Conservation (phyloP, 345 rosid genomes). For the Draba incana region DNA sequence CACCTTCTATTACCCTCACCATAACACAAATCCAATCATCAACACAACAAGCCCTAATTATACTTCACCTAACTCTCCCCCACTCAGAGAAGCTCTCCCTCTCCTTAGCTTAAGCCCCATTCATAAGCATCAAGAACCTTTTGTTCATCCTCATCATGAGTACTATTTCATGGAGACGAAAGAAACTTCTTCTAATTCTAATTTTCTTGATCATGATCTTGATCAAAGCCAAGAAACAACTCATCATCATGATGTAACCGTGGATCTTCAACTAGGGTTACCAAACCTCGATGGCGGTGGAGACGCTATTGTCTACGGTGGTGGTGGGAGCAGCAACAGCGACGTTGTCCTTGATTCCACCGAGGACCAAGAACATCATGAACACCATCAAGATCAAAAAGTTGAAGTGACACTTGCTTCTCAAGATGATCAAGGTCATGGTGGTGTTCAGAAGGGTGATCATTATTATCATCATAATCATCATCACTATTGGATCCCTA, state of each 20-base stretch:
- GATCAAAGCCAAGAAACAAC: constrained; percentile 47
- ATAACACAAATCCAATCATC: constrained; percentile 37
- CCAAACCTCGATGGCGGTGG: constrained; percentile 47
- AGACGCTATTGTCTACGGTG: constrained; percentile 33
- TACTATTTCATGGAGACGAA: constrained; percentile 47
- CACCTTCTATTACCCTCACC: constrained; percentile 38
- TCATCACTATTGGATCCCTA: constrained; percentile 95
- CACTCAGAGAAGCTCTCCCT: constrained; percentile 84
- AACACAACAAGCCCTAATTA: constrained; percentile 33
- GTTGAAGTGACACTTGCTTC: constrained; percentile 49
- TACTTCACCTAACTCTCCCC: constrained; percentile 61
- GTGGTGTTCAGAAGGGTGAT: constrained; percentile 57
- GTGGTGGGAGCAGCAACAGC: constrained; percentile 39
- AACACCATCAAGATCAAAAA: constrained; percentile 51
- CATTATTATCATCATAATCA: constrained; percentile 82
- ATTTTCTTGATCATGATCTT: constrained; percentile 40
- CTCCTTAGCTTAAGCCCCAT: constrained; percentile 79
- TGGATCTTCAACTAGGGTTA: constrained; percentile 87
- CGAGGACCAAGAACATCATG: constrained; percentile 30
- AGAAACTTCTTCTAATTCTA: constrained; percentile 32
- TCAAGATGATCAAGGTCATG: constrained; percentile 40
- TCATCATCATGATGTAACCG: constrained; percentile 51
- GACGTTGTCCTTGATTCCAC: constrained; percentile 31
- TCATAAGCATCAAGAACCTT: constrained; percentile 48
- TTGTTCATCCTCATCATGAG: constrained; percentile 40